These are phyloP conservation scores for Yamadazyma atlantica DNA, from an alignment of 1,139 yeast genomes.

Conservation along the genomic window DNA sequence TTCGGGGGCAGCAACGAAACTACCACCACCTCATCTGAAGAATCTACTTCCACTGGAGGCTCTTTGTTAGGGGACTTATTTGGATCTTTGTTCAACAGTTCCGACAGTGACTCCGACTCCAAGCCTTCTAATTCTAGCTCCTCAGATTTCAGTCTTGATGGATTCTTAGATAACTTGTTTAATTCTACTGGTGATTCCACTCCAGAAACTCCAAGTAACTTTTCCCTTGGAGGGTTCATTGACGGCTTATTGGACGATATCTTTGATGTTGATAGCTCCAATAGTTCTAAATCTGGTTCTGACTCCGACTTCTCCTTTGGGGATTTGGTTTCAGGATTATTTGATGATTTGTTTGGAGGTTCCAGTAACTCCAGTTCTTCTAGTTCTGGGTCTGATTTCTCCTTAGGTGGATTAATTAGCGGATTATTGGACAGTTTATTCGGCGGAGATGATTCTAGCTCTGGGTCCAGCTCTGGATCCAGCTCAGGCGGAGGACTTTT, in stretches of 20 bases:
- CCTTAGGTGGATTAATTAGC: conserved; percentile 7
- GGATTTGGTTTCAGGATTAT: conserved; percentile 11
- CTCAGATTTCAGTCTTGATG: conserved; percentile 9
- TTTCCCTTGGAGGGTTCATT: conserved; percentile 14
- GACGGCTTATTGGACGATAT: conserved; percentile 22
- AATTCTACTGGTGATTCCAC: conserved; percentile 13
- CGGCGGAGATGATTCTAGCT: conserved; percentile 8
- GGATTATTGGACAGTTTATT: conserved; percentile 10
- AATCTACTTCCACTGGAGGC: conserved; percentile 11
- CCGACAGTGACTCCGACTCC: conserved; percentile 3
- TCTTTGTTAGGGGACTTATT: conserved; percentile 12
- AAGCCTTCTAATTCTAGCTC: conserved; percentile 9
- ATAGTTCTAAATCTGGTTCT: conserved; percentile 14
- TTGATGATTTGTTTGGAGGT: conserved; percentile 19
- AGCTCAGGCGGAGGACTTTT: conserved; percentile 9
- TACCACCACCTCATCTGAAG: conserved; percentile 10
- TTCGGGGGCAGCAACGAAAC: conserved; percentile 13
- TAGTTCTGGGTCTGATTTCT: conserved; percentile 18
- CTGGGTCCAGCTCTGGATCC: conserved; percentile 11
- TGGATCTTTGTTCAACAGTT: conserved; percentile 7
- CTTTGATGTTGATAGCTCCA: conserved; percentile 17
- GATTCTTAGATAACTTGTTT: conserved; percentile 15
- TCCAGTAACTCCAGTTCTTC: conserved; percentile 14
- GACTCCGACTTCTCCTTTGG: conserved; percentile 15
- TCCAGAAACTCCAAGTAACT: conserved; percentile 16